Conservation (phyloP, 768 basidiomycete genomes). For the Tricholoma matsutake region DNA sequence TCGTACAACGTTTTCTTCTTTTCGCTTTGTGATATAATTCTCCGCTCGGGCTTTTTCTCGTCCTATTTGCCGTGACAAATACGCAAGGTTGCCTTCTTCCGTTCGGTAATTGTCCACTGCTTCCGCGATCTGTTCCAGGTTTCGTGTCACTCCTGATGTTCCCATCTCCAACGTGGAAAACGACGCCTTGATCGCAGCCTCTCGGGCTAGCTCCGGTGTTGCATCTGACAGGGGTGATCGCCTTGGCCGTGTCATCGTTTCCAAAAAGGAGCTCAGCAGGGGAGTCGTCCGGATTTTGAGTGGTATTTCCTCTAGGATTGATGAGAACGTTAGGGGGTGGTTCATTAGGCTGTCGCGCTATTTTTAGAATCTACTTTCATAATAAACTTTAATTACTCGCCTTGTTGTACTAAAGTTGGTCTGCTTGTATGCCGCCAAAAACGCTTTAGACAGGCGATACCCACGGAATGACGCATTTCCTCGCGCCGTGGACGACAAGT, state of each 20-base stretch:
- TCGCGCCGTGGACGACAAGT: conserved; percentile 72
- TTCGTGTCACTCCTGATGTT: conserved; percentile 63
- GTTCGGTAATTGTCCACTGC: conserved; percentile 82
- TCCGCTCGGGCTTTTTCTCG: conserved; percentile 83
- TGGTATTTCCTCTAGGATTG: conserved; percentile 83
- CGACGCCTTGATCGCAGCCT: conserved; percentile 50
- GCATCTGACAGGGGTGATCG: conserved; percentile 35
- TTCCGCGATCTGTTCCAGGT: conserved; percentile 83
- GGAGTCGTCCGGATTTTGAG: conserved; percentile 81
- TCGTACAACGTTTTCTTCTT: conserved; percentile 81
- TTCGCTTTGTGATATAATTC: conserved; percentile 74
- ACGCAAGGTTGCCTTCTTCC: conserved; percentile 91
- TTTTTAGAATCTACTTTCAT: conserved; percentile 16
- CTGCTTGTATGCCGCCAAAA: conserved; percentile 79
- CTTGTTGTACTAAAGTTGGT: conserved; percentile 82
- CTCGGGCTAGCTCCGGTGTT: conserved; percentile 35
- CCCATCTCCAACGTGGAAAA: conserved; percentile 73
- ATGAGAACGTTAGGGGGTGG: conserved; percentile 81
- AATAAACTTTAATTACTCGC: conserved; percentile 40
- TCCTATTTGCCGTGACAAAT: conserved; percentile 82
- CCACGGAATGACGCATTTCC: conserved; percentile 90
- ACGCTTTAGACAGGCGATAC: conserved; percentile 76
- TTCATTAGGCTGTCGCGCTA: conserved; percentile 58
- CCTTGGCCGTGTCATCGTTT: conserved; percentile 52
- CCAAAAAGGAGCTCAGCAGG: conserved; percentile 75